Percentiles rank a stretch among this genome's conserved stretches.
Conservation (phyloP, 2,329 filamentous ascomycete species). For the Aspergillus chevalieri region DNA sequence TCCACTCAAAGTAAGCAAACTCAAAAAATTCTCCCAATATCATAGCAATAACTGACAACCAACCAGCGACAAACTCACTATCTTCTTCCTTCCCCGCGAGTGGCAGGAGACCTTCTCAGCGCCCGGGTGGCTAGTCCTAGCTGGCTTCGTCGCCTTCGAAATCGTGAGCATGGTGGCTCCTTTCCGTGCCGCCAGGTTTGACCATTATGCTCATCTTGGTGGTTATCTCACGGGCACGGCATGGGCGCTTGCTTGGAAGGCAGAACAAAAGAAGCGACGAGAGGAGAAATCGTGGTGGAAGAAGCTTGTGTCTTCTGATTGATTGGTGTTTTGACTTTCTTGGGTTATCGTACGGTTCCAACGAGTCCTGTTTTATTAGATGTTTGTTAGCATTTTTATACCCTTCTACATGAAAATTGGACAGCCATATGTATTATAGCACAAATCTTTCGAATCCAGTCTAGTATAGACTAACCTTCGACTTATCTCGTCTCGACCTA, state of each 20-base stretch:
- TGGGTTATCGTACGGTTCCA: not conserved
- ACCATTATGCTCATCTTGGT: constrained; percentile 39
- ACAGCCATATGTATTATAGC: not conserved
- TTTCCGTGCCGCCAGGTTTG: constrained; percentile 28
- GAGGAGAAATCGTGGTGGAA: constrained; percentile 13
- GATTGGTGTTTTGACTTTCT: not conserved
- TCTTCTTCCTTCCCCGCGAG: constrained; percentile 36
- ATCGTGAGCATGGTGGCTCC: constrained; percentile 26
- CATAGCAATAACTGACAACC: constrained; percentile 2
- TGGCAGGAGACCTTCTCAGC: constrained; percentile 38
- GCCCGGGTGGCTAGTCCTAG: constrained; percentile 34
- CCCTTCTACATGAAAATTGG: not conserved
- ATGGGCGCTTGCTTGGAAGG: constrained; percentile 10
- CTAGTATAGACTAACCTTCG: too few species aligned
- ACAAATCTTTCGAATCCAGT: too few species aligned
- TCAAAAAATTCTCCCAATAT: not conserved
- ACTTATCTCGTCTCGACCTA: too few species aligned
- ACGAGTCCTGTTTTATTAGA: not conserved
- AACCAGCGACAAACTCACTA: constrained; percentile 34
- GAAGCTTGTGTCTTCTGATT: constrained; percentile 1
- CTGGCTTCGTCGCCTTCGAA: constrained; percentile 32
- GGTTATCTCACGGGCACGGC: constrained; percentile 34
- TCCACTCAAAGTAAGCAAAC: constrained; percentile 38
- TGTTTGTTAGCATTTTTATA: not conserved
- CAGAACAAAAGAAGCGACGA: constrained; percentile 8